phyloP scores from a whole-genome alignment of 768 basidiomycete genomes.

The Pisolithus sp. region DNA sequence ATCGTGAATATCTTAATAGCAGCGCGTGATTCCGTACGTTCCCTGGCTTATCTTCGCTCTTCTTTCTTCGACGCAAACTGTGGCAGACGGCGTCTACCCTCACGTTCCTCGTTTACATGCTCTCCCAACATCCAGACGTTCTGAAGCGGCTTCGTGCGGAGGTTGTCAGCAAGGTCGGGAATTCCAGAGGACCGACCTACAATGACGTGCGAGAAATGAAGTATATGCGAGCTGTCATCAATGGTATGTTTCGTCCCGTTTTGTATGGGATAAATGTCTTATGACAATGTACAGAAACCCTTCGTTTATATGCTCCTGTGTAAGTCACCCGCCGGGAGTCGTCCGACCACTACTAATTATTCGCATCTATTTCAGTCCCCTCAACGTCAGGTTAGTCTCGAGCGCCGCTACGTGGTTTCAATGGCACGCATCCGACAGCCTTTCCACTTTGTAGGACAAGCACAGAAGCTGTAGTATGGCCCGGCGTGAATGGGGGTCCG shows the following conservation, averaged over 20 bases:
- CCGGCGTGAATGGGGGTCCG: constrained; percentile 16
- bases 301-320: constrained; percentile 27
- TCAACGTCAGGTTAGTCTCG: constrained; percentile 16
- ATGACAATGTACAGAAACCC: constrained; percentile 16
- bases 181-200: constrained; percentile 20
- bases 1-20: constrained; percentile 34
- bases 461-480: constrained; percentile 16
- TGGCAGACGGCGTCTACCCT: constrained; percentile 26
- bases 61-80: not conserved
- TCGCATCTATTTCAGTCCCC: constrained; percentile 11
- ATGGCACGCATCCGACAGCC: not conserved
- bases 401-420: no score
- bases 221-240: constrained; percentile 35
- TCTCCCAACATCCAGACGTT: constrained; percentile 23
- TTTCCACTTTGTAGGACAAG: constrained; percentile 15
- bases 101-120: constrained; percentile 25
- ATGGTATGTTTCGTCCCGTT: constrained; percentile 13
- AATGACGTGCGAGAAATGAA: constrained; percentile 32
- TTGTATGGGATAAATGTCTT: not conserved
- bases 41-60: not conserved
- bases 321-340: constrained; percentile 9
- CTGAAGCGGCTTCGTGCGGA: constrained; percentile 26
- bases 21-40: constrained; percentile 28
- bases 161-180: constrained; percentile 22
- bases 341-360: not conserved